Evolutionary conservation across 768 basidiomycete species (phyloP).

Genomic region (Sistotremastrum suecicum): DNA sequence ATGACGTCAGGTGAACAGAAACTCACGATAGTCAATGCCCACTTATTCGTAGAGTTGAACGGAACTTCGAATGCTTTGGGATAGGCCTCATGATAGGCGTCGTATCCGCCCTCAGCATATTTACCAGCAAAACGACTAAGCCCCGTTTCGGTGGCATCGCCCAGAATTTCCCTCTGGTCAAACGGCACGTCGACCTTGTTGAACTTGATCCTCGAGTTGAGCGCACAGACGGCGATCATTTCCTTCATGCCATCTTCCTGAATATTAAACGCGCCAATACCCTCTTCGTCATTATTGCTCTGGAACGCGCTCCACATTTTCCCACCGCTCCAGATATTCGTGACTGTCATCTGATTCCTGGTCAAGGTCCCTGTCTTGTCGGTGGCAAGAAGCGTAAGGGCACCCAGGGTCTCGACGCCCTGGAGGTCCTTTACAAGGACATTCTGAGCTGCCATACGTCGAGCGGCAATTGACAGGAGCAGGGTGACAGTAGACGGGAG

Average conservation of each 20-base stretch:
- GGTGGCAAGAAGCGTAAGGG: conserved; percentile 50
- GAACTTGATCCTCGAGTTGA: conserved; percentile 61
- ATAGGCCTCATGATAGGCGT: conserved; percentile 32
- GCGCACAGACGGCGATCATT: conserved; percentile 46
- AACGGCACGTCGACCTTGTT: conserved; percentile 50
- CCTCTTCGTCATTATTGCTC: conserved; percentile 55
- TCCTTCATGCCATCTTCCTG: conserved; percentile 46
- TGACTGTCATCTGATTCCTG: conserved; percentile 61
- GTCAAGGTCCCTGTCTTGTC: conserved; percentile 65
- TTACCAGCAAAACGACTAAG: conserved; percentile 53
- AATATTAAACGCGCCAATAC: conserved; percentile 34
- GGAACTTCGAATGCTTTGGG: conserved; percentile 62
- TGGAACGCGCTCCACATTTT: conserved; percentile 52
- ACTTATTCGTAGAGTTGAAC: conserved; percentile 63
- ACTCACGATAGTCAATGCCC: conserved; percentile 55
- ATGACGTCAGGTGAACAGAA: not conserved
- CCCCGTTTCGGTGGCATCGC: conserved; percentile 68
- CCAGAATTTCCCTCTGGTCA: conserved; percentile 44
- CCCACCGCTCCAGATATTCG: conserved; percentile 50
- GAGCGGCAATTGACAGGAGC: conserved; percentile 53
- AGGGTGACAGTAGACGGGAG: conserved; percentile 56
- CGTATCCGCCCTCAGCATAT: conserved; percentile 34
- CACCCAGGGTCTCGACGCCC: conserved; percentile 55
- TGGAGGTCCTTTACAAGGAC: conserved; percentile 65
- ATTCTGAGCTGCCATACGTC: conserved; percentile 57